Evolutionary conservation across 2,329 filamentous ascomycete species (phyloP), one percentile per base, ranked within the genome.

Genomic region (Macrophomina pseudophaseolina): DNA sequence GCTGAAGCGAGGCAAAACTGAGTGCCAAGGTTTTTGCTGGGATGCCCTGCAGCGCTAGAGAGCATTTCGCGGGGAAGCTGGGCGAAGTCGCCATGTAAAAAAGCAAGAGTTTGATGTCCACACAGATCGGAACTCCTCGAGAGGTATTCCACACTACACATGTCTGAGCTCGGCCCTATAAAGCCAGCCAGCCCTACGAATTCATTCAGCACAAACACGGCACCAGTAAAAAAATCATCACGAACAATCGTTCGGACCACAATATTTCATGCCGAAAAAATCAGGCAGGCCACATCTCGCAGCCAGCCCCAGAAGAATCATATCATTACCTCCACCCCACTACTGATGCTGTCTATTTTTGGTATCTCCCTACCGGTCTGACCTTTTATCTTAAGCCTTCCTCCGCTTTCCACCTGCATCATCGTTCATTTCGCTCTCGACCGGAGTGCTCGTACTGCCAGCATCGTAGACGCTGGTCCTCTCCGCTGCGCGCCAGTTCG

Each of bases 401-500:
- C 64, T 66, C 30, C 64, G 23, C 46, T 63, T 63, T n/a, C 54
- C 58, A 30, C 65, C 65, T 5, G 46, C 56, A 2, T 48, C 65
- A 11, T 51, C 65, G 11, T 38, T 38, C 12, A 49, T 16, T 14
- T 76, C 76, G 30, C 78, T 76, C 0, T 73, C 71, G 33, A 74
- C 74, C 28, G 69, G 48, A 23, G 73, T 69, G 0, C 72, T 72
- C 35, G 70, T n/a, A 18, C 23, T 64, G 9, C 52, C 23, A 3
- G 42, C 18, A 3, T 65, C 63, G 32, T 32, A 44, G 35, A 66
- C 54, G 44, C 46, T 75, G 28, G 69, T 69, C 16, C 79, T 71
- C 68, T 96, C 91, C 1, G 90, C 91, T 64, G 88, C 90, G 35
- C 92, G 87, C 83, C 94, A 90, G 71, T 91, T 89, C 46, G 86